A percentile compares a stretch with the other conserved stretches of the same genome.
Evolutionary conservation across 352 stramenopile species (phyloP).

Genomic region (Thalassiosira ordinaria): DNA sequence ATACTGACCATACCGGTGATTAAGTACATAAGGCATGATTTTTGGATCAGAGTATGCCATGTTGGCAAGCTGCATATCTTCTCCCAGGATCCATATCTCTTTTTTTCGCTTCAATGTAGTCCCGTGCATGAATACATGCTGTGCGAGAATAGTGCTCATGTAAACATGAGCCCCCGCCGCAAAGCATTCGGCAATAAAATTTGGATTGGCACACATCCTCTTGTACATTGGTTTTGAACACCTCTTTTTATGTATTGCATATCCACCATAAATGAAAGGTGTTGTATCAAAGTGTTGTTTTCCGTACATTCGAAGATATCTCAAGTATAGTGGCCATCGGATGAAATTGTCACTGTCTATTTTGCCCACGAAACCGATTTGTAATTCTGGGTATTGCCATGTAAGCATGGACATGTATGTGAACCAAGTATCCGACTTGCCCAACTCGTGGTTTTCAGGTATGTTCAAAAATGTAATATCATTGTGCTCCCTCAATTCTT

Average conservation of each 20-base stretch:
- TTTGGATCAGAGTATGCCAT: constrained; percentile 7
- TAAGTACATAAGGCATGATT: background rate
- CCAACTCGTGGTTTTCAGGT: constrained; percentile 10
- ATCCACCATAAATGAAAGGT: constrained; percentile 12
- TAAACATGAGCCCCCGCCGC: background rate
- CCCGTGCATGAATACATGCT: constrained; percentile 5
- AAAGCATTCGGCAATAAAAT: constrained; percentile 1
- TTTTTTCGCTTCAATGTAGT: constrained; percentile 5
- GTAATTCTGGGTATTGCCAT: background rate
- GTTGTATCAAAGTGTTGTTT: too few species aligned
- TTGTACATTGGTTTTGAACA: background rate
- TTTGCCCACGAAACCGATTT: constrained; percentile 1
- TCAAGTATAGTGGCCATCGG: background rate
- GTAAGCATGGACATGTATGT: constrained; percentile 1
- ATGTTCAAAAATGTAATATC: constrained; percentile 6
- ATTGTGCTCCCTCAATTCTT: constrained; percentile 1
- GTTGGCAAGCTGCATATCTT: constrained; percentile 16
- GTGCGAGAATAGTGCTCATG: background rate
- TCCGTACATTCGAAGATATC: too few species aligned
- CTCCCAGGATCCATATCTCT: constrained; percentile 1
- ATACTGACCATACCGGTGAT: background rate
- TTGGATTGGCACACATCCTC: background rate
- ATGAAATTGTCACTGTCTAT: constrained; percentile 9
- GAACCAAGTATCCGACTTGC: constrained; percentile 17
- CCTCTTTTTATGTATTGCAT: background rate